phyloP scores from a whole-genome alignment of 176 grass and related monocot species.

The Coix lacrymajobi region DNA sequence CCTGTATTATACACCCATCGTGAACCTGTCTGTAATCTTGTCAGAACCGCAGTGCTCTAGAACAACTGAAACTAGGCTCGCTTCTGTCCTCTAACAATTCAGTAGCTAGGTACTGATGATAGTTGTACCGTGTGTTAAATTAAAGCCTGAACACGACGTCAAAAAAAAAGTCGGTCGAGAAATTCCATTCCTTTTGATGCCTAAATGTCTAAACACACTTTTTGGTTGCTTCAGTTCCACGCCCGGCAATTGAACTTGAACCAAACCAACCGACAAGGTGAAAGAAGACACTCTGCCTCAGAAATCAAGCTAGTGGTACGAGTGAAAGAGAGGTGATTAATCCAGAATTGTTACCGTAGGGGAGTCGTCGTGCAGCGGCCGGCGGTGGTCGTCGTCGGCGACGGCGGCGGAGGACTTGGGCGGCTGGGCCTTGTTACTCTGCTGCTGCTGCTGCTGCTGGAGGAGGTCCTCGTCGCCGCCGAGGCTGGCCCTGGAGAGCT shows the following conservation, averaged over 20 bases:
- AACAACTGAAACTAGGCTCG: not conserved
- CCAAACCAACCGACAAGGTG: not conserved
- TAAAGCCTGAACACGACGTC: not conserved
- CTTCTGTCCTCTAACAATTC: not conserved
- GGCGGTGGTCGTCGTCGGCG: slow-evolving; percentile 26
- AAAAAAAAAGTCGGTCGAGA: not conserved
- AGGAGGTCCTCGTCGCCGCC: slow-evolving; percentile 60
- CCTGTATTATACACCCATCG: not conserved
- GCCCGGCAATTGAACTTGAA: not conserved
- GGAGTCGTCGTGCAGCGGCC: slow-evolving; percentile 47
- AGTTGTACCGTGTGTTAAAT: not conserved
- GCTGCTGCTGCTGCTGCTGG: not conserved
- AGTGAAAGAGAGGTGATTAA: not conserved
- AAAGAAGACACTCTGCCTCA: not conserved
- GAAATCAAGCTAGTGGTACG: not conserved
- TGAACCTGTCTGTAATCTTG: not conserved
- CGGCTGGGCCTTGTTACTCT: not conserved
- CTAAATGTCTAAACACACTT: not conserved
- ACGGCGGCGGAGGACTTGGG: not conserved
- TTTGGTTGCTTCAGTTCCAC: not conserved
- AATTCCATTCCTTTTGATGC: not conserved
- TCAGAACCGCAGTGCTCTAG: not conserved
- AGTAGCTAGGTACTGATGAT: not conserved
- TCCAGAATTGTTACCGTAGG: slow-evolving; percentile 35
- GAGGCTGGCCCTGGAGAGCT: slow-evolving; percentile 61